Evolutionary conservation across 768 basidiomycete genomes (phyloP), one percentile per base, ranked within the genome.

Genomic region (Leccinum arenicola): DNA sequence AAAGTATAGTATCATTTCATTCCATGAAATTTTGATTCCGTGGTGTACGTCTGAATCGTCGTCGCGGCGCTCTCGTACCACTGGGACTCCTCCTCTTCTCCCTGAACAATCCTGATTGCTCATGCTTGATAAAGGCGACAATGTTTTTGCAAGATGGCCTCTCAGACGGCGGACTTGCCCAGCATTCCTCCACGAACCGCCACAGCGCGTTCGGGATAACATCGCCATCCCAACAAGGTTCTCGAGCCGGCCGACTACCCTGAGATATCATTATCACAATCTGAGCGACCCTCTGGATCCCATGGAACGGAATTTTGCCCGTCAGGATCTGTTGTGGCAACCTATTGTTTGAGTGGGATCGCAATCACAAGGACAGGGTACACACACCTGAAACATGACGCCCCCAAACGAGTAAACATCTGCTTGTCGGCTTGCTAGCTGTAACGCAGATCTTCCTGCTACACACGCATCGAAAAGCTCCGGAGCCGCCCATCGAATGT

Each of bases 401-500:
- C 72, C 55, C 50, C 70, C 72, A 17, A 70, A 72, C 6, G 72
- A 73, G 19, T 72, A 73, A 4, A 74, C 52, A 43, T 72, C 70
- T 3, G 64, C 60, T 54, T 52, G 48, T 49, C 14, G 54, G 47
- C 54, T 64, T 27, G 62, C 59, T 17, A 57, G n/a, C 5, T 58
- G 66, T 11, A 56, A 50, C 23, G 36, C 23, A 1, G 54, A 43
- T 10, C 19, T 23, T 1, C 10, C 54, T 15, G 61, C 59, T 45
- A 14, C 29, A 23, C 53, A 36, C 11, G 38, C 35, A 1, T 53
- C 6, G 4, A 73, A 21, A 17, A 74, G 61, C 12, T 71, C 70
- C 1, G 72, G 70, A 2, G 70, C 70, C 11, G 72, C 68, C 70
- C 70, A 71, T 29, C 72, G 61, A 36, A 71, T 57, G 27, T 73